Conservation (phyloP, 768 basidiomycete genomes). For the Suillus luteus region DNA sequence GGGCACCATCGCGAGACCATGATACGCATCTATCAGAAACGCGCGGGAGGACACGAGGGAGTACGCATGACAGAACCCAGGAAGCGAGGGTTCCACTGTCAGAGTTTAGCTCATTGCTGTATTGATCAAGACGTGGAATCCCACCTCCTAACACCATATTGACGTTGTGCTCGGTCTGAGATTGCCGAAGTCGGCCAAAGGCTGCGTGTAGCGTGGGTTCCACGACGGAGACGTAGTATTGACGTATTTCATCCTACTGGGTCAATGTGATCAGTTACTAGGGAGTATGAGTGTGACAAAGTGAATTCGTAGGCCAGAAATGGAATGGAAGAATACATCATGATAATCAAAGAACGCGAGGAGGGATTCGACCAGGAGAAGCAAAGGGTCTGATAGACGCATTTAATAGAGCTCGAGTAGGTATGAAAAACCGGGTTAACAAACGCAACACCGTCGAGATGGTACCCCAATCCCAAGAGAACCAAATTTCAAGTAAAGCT, state of each 20-base stretch:
- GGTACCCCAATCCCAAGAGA: neutral
- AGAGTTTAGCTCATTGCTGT: constrained; percentile 8
- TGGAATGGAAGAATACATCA: constrained; percentile 1
- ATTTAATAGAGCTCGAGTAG: constrained; percentile 8
- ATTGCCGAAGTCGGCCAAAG: constrained; percentile 13
- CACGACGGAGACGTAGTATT: constrained; percentile 32
- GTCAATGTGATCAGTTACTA: constrained; percentile 22
- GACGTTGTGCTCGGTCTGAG: constrained; percentile 2
- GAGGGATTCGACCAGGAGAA: constrained; percentile 12
- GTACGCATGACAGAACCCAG: constrained; percentile 40
- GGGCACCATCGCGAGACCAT: constrained; percentile 81
- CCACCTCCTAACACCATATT: constrained; percentile 4
- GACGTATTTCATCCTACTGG: constrained; percentile 37
- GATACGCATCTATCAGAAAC: constrained; percentile 82
- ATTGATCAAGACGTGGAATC: constrained; percentile 3
- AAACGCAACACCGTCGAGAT: neutral
- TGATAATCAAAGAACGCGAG: constrained; percentile 17
- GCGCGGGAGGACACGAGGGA: constrained; percentile 78
- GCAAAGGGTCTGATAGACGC: constrained; percentile 22
- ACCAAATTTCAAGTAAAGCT: neutral
- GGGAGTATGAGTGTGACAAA: constrained; percentile 10
- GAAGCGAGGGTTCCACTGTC: constrained; percentile 22
- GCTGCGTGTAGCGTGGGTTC: constrained; percentile 31
- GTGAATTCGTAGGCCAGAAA: constrained; percentile 10
- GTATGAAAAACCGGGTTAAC: constrained; percentile 12